Evolutionary conservation across 2,329 filamentous ascomycete genomes (phyloP).

Genomic region (Neofusicoccum laricinum): DNA sequence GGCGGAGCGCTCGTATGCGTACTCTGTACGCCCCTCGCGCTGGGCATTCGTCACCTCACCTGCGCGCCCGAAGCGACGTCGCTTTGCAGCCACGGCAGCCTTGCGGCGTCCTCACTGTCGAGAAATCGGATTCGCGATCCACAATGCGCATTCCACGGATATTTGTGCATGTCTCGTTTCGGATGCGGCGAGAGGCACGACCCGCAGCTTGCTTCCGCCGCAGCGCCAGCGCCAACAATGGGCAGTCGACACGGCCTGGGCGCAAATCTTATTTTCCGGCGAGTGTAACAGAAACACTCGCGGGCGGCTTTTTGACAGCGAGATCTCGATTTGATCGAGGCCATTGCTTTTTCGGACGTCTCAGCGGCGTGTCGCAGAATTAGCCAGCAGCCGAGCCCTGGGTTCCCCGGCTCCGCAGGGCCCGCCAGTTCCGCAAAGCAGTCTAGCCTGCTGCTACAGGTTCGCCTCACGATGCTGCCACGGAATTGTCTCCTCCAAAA

Average conservation of each 20-base stretch:
- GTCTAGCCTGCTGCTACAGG: constrained; percentile 3
- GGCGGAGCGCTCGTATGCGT: not conserved
- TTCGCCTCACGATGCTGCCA: constrained; percentile 4
- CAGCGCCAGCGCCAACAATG: not conserved
- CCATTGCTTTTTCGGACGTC: constrained; percentile 10
- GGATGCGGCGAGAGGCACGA: constrained; percentile 4
- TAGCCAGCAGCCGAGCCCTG: constrained; percentile 4
- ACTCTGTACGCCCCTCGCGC: no score
- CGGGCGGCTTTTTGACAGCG: not conserved
- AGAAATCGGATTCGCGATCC: not conserved
- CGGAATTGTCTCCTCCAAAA: not conserved
- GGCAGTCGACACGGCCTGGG: not conserved
- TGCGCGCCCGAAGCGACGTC: not conserved
- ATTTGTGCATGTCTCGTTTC: not conserved
- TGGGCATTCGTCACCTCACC: not conserved
- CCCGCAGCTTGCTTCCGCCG: not conserved
- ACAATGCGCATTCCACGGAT: not conserved
- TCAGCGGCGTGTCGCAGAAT: constrained; percentile 9
- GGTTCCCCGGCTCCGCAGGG: constrained; percentile 8
- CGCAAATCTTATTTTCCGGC: not conserved
- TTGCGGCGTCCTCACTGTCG: not conserved
- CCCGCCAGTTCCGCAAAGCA: not conserved
- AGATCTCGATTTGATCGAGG: constrained; percentile 7
- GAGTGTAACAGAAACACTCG: not conserved
- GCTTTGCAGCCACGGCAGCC: not conserved